A percentile compares a stretch with the other conserved stretches of the same genome.
These are phyloP conservation scores for Gentiana macrophylla DNA, from an alignment of 257 asterid species.

Conservation along the genomic window DNA sequence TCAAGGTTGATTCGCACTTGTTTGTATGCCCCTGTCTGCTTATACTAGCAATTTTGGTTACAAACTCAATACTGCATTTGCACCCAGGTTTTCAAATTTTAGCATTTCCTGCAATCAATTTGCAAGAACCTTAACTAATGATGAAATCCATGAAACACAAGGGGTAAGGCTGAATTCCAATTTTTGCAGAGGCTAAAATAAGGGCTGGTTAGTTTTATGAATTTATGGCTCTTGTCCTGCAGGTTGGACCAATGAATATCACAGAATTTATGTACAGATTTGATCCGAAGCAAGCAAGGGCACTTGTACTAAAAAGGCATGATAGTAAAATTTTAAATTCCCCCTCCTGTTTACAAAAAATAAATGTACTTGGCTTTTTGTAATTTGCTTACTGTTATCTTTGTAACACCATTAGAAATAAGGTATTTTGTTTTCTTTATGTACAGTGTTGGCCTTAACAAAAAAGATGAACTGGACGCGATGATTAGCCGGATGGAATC, in stretches of 20 bases:
- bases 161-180: too few species aligned
- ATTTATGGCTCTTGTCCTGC: slow-evolving; percentile 14
- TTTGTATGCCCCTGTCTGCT: too few species aligned
- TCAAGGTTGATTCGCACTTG: too few species aligned
- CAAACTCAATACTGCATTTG: too few species aligned
- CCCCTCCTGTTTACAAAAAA: slow-evolving; percentile 5
- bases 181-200: too few species aligned
- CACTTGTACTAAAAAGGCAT: slow-evolving; percentile 79
- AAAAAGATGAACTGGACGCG: slow-evolving; percentile 55
- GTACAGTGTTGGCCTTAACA: slow-evolving; percentile 82
- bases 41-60: too few species aligned
- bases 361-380: not conserved
- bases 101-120: too few species aligned
- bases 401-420: too few species aligned
- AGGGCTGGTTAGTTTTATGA: not conserved
- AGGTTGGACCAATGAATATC: slow-evolving; percentile 84
- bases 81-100: too few species aligned
- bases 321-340: slow-evolving; percentile 12
- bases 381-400: not conserved
- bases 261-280: slow-evolving; percentile 85
- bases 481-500: slow-evolving; percentile 53
- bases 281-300: slow-evolving; percentile 47
- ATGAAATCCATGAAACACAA: too few species aligned
- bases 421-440: slow-evolving; percentile 4
- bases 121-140: too few species aligned